phyloP scores from a whole-genome alignment of 352 stramenopile genomes.

The Pythium folliculosum region DNA sequence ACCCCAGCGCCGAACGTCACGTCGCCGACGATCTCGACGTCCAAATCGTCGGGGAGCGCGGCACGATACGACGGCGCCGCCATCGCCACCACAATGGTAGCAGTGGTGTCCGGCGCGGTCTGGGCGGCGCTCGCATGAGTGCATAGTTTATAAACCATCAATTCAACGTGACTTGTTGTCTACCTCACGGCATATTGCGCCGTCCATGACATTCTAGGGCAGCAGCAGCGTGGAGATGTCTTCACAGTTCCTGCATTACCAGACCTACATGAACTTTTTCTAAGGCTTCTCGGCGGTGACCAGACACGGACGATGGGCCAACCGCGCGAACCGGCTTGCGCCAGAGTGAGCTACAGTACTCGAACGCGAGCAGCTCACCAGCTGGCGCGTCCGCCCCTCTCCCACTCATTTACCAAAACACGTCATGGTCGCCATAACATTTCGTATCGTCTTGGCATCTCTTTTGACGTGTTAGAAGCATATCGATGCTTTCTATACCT shows the following conservation, averaged over 20 bases:
- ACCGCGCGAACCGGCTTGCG: constrained; percentile 1
- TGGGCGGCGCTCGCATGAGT: not conserved
- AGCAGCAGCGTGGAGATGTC: not conserved
- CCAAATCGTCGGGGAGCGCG: not conserved
- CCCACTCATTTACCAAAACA: not conserved
- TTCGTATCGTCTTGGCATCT: no score
- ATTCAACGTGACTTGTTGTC: no score
- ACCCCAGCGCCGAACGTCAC: not conserved
- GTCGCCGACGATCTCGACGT: constrained; percentile 1
- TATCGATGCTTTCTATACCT: not conserved
- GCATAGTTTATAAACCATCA: not conserved
- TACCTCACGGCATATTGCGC: no score
- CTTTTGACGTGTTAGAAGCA: no score
- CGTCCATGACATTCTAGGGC: no score
- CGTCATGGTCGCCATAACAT: no score
- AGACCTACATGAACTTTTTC: no score
- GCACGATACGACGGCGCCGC: not conserved
- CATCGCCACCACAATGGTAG: not conserved
- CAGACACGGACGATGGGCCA: not conserved
- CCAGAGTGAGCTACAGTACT: not conserved
- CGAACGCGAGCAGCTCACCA: constrained; percentile 1
- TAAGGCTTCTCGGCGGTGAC: not conserved
- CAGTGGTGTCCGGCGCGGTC: not conserved
- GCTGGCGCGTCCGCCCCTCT: not conserved
- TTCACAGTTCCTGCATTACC: not conserved